Base-by-base conservation (phyloP, 495 filamentous ascomycete species). In the Tetracladium marchalianum region DNA sequence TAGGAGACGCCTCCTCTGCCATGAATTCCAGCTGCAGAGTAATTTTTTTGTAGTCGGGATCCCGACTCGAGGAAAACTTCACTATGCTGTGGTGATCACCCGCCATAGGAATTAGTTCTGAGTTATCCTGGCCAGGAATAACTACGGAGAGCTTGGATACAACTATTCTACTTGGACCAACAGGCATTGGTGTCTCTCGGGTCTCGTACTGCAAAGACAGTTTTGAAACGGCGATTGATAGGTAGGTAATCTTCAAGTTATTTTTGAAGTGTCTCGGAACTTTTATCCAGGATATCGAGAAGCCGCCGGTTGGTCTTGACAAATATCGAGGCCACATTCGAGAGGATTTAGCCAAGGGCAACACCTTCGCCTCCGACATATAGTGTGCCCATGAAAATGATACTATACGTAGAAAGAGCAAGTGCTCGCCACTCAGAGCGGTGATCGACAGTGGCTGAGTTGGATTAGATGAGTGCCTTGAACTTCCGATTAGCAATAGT, bases 341-440 rank as follows among this genome's bases (percentile, higher is more conserved):
- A 46, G 2, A 66, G 52, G 18, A 58, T 43, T 40, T 52, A 43
- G 37, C 47, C 55, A 44, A 22, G 52, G 31, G 47, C 33, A 27
- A 59, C 52, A 11, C 57, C 53, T 17, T 50, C 46, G 16, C 57
- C 53, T 38, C 61, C 62, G 41, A 59, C 54, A 52, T 85, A 81
- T 5, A 81, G 81, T 5, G 81, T 84, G 4, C 81, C 81, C 34
- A 84, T 66, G 54, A 85, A 85, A 8, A 85, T 61, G 22, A 85
- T 77, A 3, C 80, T 78, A 50, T 78, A 84, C 0, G 81, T 85
- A 13, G 80, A 84, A 0, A 80, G 69, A 44, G 73, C 81, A 31
- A 85, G 74, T 3, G 80, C 80, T 27, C 76, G 72, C 4, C 81
- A 65, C 46, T 82, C 70, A 51, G 75, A 63, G 7, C 73, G 75